Base-by-base conservation (phyloP, 2,329 filamentous ascomycete species). In the Rutstroemia sydowiana region DNA sequence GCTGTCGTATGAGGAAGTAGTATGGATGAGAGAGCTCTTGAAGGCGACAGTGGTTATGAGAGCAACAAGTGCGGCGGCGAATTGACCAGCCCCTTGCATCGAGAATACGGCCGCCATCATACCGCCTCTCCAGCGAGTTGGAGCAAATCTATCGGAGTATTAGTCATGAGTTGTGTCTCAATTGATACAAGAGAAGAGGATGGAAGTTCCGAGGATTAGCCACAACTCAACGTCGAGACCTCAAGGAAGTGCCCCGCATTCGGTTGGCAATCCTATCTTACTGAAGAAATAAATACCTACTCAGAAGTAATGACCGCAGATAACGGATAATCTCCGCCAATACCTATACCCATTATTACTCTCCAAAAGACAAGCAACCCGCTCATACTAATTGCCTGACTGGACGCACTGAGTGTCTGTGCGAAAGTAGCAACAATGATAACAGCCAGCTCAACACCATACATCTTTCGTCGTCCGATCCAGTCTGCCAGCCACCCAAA, bases 71-170 rank as follows among this genome's bases (percentile, higher is more conserved):
- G 85, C 84, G 11, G 85, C 84, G 18, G 75, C 73, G 47, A 92
- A 80, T 63, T 92, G 87, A n/a, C 88, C 87, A 23, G 90, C 73
- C 44, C 87, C 87, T 63, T 93, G 88, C 86, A 91, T 91, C 34
- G 85, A 86, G 64, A 93, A 93, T 45, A 92, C 87, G 14, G 85
- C 78, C 10, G 83, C 85, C 74, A 93, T 87, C 84, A 93, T 92
- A 53, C 83, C 85, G 55, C 87, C 88, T 61, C 88, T 77, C 81
- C 86, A 90, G 61, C 85, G 81, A 11, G 87, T 92, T 2, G 86
- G 88, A 8, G 87, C 86, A 65, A 92, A 92, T 61, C 79, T 81
- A 11, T 3, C 20, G n/a, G 9, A 30, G 3, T 34, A 34, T 34
- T 13, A n/a, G 14, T 34, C 3, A 11, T 13, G 14, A 34, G 9